A percentile compares a stretch with the other conserved stretches of the same genome.
These are phyloP conservation scores for Podospora pseudoanserina DNA, from an alignment of 495 filamentous ascomycete genomes.

Conservation along the genomic window DNA sequence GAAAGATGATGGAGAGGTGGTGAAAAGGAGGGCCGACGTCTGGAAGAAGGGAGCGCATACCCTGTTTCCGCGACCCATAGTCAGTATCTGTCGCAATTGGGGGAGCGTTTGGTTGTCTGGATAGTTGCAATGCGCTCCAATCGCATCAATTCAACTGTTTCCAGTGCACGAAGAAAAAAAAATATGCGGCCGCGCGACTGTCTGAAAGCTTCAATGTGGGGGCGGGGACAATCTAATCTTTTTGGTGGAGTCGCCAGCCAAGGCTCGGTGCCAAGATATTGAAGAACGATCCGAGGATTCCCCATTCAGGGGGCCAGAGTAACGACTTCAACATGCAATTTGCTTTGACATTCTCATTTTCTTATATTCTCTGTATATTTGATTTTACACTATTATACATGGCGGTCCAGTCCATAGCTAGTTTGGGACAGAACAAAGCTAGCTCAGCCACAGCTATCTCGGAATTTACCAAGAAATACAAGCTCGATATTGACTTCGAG, in stretches of 20 bases:
- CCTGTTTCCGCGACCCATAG: slow-evolving; percentile 26
- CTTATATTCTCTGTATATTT: not conserved
- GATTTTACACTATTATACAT: not conserved
- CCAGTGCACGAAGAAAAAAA: slow-evolving; percentile 18
- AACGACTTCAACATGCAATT: not conserved
- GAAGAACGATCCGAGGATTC: not conserved
- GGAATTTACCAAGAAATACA: not conserved
- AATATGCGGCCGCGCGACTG: slow-evolving; percentile 1
- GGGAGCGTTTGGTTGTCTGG: slow-evolving; percentile 5
- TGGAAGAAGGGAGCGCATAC: slow-evolving; percentile 14
- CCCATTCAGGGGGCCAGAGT: not conserved
- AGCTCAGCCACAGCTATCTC: not conserved
- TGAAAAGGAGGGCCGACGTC: not conserved
- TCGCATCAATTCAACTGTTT: slow-evolving; percentile 14
- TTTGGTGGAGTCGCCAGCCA: not conserved
- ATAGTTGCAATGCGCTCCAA: slow-evolving; percentile 26
- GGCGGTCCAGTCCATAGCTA: not conserved
- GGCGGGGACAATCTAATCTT: slow-evolving; percentile 24
- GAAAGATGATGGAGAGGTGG: not conserved
- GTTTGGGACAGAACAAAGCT: not conserved
- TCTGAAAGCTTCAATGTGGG: slow-evolving; percentile 20
- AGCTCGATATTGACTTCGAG: not conserved
- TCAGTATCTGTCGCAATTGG: slow-evolving; percentile 16
- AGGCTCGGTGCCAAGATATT: not conserved
- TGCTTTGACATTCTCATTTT: not conserved